These are phyloP conservation scores for Ophiostoma sp. DNA, from an alignment of 2,329 filamentous ascomycete species.

Conservation along the genomic window DNA sequence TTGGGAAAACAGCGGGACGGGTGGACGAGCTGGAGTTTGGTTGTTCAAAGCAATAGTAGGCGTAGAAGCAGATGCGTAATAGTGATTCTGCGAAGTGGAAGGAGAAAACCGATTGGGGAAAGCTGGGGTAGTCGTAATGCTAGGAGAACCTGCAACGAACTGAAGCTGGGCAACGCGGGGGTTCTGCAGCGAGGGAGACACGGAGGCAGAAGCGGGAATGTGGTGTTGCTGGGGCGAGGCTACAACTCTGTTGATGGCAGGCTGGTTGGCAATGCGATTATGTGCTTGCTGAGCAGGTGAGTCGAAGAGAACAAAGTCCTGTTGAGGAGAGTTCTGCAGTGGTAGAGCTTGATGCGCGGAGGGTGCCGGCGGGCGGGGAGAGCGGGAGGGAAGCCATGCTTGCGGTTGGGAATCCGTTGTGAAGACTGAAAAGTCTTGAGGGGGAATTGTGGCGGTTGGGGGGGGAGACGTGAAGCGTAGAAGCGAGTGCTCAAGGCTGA, in stretches of 20 bases:
- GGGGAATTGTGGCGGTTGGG: slow-evolving; percentile 55
- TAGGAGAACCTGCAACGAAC: slow-evolving; percentile 45
- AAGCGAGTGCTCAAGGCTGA: slow-evolving; percentile 53
- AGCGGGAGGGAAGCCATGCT: slow-evolving; percentile 74
- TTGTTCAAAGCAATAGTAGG: slow-evolving; percentile 54
- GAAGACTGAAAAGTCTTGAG: slow-evolving; percentile 67
- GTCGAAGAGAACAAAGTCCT: slow-evolving; percentile 78
- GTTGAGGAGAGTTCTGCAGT: slow-evolving; percentile 46
- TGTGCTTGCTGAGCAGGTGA: slow-evolving; percentile 41
- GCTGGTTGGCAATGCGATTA: slow-evolving; percentile 41
- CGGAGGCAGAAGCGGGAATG: slow-evolving; percentile 35
- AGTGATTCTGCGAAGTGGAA: slow-evolving; percentile 47
- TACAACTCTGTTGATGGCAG: slow-evolving; percentile 39
- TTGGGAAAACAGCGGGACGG: slow-evolving; percentile 66
- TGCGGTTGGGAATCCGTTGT: slow-evolving; percentile 71
- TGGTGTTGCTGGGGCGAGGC: slow-evolving; percentile 33
- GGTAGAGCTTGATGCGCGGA: slow-evolving; percentile 54
- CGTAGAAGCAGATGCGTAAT: slow-evolving; percentile 62
- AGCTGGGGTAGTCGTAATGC: slow-evolving; percentile 46
- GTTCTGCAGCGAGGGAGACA: slow-evolving; percentile 47
- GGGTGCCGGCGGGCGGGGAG: slow-evolving; percentile 57
- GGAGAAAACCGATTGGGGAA: slow-evolving; percentile 56
- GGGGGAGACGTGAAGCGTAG: slow-evolving; percentile 56
- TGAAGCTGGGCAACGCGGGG: slow-evolving; percentile 56
- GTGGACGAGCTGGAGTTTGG: slow-evolving; percentile 49